Base-by-base conservation (phyloP, 495 filamentous ascomycete genomes). In the Trichoderma orchidacearum region DNA sequence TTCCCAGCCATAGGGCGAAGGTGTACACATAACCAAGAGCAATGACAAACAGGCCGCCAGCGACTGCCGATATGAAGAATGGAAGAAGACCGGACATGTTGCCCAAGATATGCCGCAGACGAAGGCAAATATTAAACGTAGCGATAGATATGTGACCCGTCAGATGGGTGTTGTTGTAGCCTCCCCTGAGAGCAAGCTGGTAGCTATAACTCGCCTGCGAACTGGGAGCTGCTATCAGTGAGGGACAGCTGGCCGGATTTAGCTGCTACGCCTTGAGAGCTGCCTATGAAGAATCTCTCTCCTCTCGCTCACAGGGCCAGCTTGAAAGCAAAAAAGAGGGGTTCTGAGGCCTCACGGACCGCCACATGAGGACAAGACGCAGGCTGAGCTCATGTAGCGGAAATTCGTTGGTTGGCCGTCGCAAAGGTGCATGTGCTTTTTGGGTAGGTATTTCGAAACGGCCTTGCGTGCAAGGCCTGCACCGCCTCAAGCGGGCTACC, bases 1-100 rank as follows among this genome's bases (percentile, higher is more conserved):
- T 65, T 27, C 61, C 58, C 30, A 67, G 65, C 30, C 59, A 60
- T 12, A 61, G 59, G 29, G 62, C 62, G 7, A 66, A 55, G 15
- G 55, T 58, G 15, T 63, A 15, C 11, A 52, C 11, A 17, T 35
- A 27, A 17, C n/a, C 15, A 2, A 55, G 53, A 21, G 21, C 21
- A 36, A 57, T 62, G 50, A 61, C 35, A 53, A 63, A 50, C 27
- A 62, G 56, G 23, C 61, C 65, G 5, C 57, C 51, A 3, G 57
- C 32, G 2, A 65, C 62, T 21, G 57, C 65, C 9, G 59, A 52
- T 23, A 65, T 45, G 53, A 68, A 51, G 11, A 65, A 60, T 15
- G 57, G 54, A 28, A 66, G 56, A n/a, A 59, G 27, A 12, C 27
- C 59, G 17, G 61, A 54, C 65, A 67, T 65, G n/a, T 57, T 36